Base-by-base conservation (phyloP, 2,329 filamentous ascomycete genomes). In the Grosmannia huntii region DNA sequence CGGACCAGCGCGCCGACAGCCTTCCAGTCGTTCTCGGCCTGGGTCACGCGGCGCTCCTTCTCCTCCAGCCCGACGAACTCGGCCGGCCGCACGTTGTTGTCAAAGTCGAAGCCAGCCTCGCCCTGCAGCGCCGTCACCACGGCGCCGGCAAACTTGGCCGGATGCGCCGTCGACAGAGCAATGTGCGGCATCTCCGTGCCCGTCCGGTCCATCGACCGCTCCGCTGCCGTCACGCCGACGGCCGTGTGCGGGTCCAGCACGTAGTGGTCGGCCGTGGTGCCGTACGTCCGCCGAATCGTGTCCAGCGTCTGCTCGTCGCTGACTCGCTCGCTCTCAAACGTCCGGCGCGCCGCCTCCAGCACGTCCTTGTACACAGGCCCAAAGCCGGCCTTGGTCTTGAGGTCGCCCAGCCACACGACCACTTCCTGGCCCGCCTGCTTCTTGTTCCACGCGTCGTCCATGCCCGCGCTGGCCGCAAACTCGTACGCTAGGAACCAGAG, bases 211-310 rank as follows among this genome's bases (percentile, higher is more conserved):
- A 88, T 77, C 3, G 89, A 90, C 59, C 90, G 80, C 57, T 83
- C 69, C 0, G 91, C 81, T 0, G 89, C 91, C 21, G 86, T 79
- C 46, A 96, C 80, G 58, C 91, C 94, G 52, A 99, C 87, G 1
- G 94, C 90, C 0, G 90, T 85, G 74, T 99, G 94, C 1, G 94
- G 94, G 69, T 99, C 94, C 0, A 97, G 82, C 49, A 97, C 81
- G 72, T 97, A 97, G 11, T 46, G 19, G 36, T 27, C 16, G 16
- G 25, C 33, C 25, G 51, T 65, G 33, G 70, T 64, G 48, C 67
- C 66, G 70, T 85, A 86, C 60, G 77, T 76, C 14, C 71, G 67
- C 60, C 75, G 76, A 66, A 87, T 87, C 9, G 84, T 87, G 31
- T 82, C 79, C 27, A 90, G 70, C 0, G 87, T 92, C 70, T 91